Percentiles rank a stretch among this genome's conserved stretches.
Conservation (phyloP, 1,284 basidiomycete species). For the Cryptococcus sp. region DNA sequence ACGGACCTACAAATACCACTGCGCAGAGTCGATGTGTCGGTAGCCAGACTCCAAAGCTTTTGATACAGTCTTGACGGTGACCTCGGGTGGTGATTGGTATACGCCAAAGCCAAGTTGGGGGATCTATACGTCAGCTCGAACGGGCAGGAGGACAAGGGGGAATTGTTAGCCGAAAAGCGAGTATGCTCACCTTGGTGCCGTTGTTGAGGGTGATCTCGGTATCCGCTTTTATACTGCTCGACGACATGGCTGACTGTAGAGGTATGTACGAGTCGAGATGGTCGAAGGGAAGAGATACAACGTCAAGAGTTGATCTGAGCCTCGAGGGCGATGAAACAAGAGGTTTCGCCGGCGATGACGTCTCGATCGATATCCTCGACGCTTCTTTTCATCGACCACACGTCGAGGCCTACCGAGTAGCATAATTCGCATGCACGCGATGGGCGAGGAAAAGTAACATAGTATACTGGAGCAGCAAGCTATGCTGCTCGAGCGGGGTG, state of each 20-base stretch:
- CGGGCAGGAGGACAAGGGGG: background rate
- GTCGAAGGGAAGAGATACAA: background rate
- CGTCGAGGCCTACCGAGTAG: no score
- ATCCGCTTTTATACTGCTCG: background rate
- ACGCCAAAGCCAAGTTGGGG: conserved; percentile 74
- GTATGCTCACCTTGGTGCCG: conserved; percentile 10
- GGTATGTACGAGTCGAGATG: no score
- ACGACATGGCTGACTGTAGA: no score
- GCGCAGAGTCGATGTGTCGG: conserved; percentile 40
- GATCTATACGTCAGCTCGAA: conserved; percentile 44
- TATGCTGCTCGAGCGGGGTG: no score
- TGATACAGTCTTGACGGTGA: conserved; percentile 53
- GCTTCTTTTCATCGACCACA: no score
- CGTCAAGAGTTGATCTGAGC: no score
- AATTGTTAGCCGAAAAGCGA: background rate
- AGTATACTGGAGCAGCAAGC: no score
- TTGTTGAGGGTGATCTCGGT: conserved; percentile 13
- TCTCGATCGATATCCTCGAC: no score
- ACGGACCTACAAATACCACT: conserved; percentile 28
- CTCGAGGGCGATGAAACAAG: no score
- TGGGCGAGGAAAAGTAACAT: no score
- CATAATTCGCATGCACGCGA: no score
- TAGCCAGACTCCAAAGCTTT: conserved; percentile 68
- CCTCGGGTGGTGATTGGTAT: conserved; percentile 60
- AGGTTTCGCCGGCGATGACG: no score